These are phyloP conservation scores for Diaporthe sp. DNA, from an alignment of 2,329 filamentous ascomycete species.

Conservation along the genomic window DNA sequence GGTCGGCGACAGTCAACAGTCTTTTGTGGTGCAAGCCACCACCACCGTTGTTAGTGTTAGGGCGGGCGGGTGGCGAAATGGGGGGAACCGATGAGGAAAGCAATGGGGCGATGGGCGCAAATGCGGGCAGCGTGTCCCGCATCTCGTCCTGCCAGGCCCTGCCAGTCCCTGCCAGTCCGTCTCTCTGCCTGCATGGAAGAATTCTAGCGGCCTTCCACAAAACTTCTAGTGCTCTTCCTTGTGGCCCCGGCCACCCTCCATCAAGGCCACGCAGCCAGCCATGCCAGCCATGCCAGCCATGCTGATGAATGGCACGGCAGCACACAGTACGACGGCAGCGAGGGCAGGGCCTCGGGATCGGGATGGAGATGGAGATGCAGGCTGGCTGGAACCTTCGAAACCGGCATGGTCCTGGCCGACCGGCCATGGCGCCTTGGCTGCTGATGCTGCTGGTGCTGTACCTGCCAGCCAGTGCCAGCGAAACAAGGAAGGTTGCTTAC, in stretches of 20 bases:
- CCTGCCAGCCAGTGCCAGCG: background rate
- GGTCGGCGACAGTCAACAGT: background rate
- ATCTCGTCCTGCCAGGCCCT: background rate
- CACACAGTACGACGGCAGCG: background rate
- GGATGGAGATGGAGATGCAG: background rate
- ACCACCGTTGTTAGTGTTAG: background rate
- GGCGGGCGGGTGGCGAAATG: slow-evolving; percentile 11
- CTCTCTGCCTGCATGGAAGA: slow-evolving; percentile 20
- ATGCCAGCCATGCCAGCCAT: background rate
- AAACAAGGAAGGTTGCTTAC: background rate
- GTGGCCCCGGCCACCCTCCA: slow-evolving; percentile 13
- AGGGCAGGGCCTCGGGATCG: slow-evolving; percentile 11
- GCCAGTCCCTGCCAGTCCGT: background rate
- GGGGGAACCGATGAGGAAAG: slow-evolving; percentile 17
- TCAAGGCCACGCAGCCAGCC: background rate
- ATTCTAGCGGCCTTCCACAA: slow-evolving; percentile 37
- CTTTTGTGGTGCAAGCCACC: background rate
- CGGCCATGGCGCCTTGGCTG: slow-evolving; percentile 19
- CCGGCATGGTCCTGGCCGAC: slow-evolving; percentile 26
- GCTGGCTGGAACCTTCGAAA: slow-evolving; percentile 27
- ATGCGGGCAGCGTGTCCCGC: slow-evolving; percentile 5
- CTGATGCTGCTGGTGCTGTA: background rate
- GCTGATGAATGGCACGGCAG: background rate
- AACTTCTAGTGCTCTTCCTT: slow-evolving; percentile 35
- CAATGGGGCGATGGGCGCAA: background rate